Percentiles rank a stretch among this genome's conserved stretches.
These are phyloP conservation scores for Pyricularia pennisetigena DNA, from an alignment of 2,329 filamentous ascomycete species.

Conservation along the genomic window DNA sequence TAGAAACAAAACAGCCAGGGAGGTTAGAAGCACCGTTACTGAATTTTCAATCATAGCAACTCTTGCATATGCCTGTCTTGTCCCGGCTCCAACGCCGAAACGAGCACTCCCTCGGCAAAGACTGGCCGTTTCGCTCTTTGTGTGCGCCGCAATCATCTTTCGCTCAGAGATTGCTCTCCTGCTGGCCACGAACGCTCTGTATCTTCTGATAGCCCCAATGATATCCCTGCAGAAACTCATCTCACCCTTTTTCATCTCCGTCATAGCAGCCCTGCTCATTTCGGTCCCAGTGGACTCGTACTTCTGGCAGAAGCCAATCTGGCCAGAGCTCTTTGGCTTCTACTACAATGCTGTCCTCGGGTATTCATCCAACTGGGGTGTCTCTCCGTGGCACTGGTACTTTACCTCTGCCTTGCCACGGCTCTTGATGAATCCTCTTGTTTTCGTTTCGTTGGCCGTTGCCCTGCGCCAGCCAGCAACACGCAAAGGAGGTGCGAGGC, in stretches of 20 bases:
- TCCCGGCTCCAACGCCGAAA: slow-evolving; percentile 23
- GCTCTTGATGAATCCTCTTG: slow-evolving; percentile 71
- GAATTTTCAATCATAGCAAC: slow-evolving; percentile 41
- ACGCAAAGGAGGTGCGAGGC: slow-evolving; percentile 25
- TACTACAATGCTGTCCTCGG: slow-evolving; percentile 84
- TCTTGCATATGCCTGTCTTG: slow-evolving; percentile 43
- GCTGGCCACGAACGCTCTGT: slow-evolving; percentile 56
- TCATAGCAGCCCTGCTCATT: slow-evolving; percentile 53
- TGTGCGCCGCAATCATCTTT: slow-evolving; percentile 74
- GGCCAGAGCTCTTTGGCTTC: slow-evolving; percentile 87
- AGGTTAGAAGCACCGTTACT: no score
- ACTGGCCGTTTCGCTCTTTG: slow-evolving; percentile 63
- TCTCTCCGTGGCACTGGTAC: slow-evolving; percentile 79
- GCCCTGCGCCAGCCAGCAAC: slow-evolving; percentile 39
- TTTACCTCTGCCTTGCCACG: slow-evolving; percentile 72
- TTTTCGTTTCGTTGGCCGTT: slow-evolving; percentile 43
- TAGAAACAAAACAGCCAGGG: no score
- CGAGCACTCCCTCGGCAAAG: slow-evolving; percentile 37
- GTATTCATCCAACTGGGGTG: slow-evolving; percentile 79
- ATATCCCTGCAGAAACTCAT: slow-evolving; percentile 50
- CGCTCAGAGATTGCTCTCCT: slow-evolving; percentile 82
- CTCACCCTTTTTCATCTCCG: slow-evolving; percentile 54
- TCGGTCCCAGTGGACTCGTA: slow-evolving; percentile 79
- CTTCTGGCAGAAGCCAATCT: slow-evolving; percentile 82
- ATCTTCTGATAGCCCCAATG: slow-evolving; percentile 48